A percentile compares a stretch with the other conserved stretches of the same genome.
These are phyloP conservation scores for Colletotrichum camelliae DNA, from an alignment of 2,329 filamentous ascomycete genomes.

Conservation along the genomic window DNA sequence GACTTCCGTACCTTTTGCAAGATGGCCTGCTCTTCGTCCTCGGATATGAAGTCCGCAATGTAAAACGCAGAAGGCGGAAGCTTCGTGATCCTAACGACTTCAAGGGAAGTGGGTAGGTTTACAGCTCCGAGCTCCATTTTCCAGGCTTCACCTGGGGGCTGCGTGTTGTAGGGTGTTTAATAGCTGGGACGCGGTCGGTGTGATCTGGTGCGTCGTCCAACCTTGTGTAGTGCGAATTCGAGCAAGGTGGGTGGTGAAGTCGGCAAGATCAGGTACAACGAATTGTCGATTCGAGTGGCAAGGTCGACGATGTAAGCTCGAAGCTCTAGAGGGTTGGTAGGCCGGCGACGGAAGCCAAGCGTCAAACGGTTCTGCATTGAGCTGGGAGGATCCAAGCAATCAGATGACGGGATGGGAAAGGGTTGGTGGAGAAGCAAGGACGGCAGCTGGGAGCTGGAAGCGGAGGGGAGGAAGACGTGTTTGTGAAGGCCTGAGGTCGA, in stretches of 20 bases:
- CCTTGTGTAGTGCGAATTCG: neutral
- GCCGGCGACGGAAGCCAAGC: neutral
- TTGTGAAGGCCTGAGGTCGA: neutral
- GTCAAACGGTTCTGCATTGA: constrained; percentile 7
- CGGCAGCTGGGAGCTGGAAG: neutral
- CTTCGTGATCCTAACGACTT: constrained; percentile 53
- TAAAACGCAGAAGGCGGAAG: constrained; percentile 79
- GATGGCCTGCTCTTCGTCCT: constrained; percentile 74
- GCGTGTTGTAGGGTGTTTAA: neutral
- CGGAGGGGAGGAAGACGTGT: neutral
- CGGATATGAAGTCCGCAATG: constrained; percentile 82
- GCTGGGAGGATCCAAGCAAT: constrained; percentile 3
- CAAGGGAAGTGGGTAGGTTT: constrained; percentile 51
- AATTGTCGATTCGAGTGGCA: constrained; percentile 1
- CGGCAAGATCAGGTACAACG: neutral
- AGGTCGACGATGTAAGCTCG: neutral
- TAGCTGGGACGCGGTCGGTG: neutral
- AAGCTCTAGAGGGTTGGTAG: constrained; percentile 2
- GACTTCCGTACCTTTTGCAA: constrained; percentile 67
- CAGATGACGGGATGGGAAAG: neutral
- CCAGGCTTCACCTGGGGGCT: neutral
- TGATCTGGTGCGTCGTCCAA: neutral
- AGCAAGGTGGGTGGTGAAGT: neutral
- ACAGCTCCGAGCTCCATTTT: constrained; percentile 1
- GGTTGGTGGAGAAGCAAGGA: neutral